These are phyloP conservation scores for Hydrangea macrophylla DNA, from an alignment of 148 eudicot genomes.

Conservation along the genomic window DNA sequence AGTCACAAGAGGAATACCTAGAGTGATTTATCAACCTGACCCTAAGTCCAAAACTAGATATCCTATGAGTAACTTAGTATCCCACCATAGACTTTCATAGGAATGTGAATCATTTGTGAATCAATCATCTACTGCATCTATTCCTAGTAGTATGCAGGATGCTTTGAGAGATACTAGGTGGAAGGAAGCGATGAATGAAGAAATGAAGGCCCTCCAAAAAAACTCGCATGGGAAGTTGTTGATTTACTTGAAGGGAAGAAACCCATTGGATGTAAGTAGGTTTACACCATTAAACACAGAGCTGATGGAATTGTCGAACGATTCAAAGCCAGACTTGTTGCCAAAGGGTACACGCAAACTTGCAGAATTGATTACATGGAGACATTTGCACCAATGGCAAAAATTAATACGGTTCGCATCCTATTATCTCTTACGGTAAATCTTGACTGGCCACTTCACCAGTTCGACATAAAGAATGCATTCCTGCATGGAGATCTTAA, in stretches of 20 bases:
- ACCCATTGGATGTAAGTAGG: no score
- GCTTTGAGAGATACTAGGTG: background rate
- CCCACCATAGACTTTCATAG: no score
- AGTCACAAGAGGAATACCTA: conserved; percentile 11
- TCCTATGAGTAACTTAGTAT: conserved; percentile 7
- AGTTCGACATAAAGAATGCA: no score
- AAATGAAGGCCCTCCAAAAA: conserved; percentile 1
- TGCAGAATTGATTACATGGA: no score
- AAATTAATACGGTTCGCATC: background rate
- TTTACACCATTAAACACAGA: background rate
- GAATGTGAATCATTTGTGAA: background rate
- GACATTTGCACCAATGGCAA: no score
- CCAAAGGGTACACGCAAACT: no score
- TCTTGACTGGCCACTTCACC: background rate
- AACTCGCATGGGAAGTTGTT: background rate
- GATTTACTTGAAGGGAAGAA: no score
- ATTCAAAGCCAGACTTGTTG: no score
- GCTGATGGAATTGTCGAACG: background rate
- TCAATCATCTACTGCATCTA: background rate
- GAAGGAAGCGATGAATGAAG: background rate
- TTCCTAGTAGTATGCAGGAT: background rate
- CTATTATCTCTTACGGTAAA: background rate
- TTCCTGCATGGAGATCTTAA: no score
- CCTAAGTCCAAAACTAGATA: background rate
- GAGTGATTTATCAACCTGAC: background rate